phyloP scores from a whole-genome alignment of 1,284 basidiomycete species.

The Chalciporus piperatoides region DNA sequence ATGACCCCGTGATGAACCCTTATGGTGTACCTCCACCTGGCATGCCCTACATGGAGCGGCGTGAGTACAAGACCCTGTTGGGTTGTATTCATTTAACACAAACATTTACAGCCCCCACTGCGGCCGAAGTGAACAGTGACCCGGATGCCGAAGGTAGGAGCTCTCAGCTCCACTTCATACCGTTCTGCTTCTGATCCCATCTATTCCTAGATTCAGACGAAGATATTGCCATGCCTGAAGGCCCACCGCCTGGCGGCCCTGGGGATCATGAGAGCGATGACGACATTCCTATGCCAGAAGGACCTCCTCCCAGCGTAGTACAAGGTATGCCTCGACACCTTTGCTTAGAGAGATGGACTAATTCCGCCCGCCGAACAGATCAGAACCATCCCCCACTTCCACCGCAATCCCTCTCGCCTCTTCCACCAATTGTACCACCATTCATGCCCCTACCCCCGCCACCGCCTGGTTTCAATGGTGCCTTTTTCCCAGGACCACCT shows the following conservation, averaged over 20 bases:
- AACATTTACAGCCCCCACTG: conserved; percentile 46
- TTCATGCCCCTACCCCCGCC: conserved; percentile 25
- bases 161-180: conserved; percentile 1
- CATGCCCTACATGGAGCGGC: conserved; percentile 88
- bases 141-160: conserved; percentile 47
- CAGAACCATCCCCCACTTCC: conserved; percentile 33
- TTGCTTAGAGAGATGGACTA: conserved; percentile 9
- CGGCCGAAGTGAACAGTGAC: conserved; percentile 61
- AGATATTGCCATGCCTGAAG: conserved; percentile 68
- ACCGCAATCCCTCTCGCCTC: conserved; percentile 15
- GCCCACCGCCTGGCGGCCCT: conserved; percentile 56
- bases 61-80: conserved; percentile 45
- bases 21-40: conserved; percentile 95
- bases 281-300: conserved; percentile 85
- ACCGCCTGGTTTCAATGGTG: conserved; percentile 17
- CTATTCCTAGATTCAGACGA: conserved; percentile 42
- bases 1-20: conserved; percentile 90
- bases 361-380: conserved; percentile 15
- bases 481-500: conserved; percentile 23
- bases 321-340: conserved; percentile 20
- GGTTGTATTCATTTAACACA: conserved; percentile 2
- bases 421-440: conserved; percentile 19
- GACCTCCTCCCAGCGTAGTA: conserved; percentile 56
- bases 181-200: conserved; percentile 1
- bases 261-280: conserved; percentile 49